Conservation (phyloP, 1,284 basidiomycete species). For the Ustilago hordei region DNA sequence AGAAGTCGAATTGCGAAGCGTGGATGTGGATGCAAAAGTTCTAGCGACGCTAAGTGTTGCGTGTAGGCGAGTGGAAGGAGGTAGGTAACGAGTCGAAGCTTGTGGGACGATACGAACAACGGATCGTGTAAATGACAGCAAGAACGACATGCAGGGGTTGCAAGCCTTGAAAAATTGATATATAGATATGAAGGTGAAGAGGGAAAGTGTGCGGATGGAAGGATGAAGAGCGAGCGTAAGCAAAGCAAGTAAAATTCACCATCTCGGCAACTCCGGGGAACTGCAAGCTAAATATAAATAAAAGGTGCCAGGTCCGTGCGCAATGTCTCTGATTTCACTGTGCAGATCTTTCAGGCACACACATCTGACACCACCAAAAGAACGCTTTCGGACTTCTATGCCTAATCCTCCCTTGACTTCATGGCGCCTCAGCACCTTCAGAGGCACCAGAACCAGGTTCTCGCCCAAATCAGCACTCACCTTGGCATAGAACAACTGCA, state of each 20-base stretch:
- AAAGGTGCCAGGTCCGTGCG: slow-evolving; percentile 16
- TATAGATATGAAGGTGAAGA: not conserved
- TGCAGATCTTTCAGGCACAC: slow-evolving; percentile 15
- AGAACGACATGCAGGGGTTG: slow-evolving; percentile 33
- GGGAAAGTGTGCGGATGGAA: not conserved
- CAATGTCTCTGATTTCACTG: slow-evolving; percentile 15
- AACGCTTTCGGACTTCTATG: not conserved
- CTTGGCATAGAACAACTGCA: slow-evolving; percentile 95
- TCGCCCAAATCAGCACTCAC: slow-evolving; percentile 85
- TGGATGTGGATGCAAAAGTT: slow-evolving; percentile 11
- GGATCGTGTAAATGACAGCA: slow-evolving; percentile 18
- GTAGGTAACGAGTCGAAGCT: slow-evolving; percentile 10
- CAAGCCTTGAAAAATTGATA: not conserved
- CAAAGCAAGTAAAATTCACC: slow-evolving; percentile 5
- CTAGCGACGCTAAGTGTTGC: not conserved
- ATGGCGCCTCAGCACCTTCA: slow-evolving; percentile 95
- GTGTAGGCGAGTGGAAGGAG: not conserved
- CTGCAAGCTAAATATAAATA: not conserved
- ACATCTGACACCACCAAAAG: not conserved
- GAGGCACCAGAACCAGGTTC: slow-evolving; percentile 93
- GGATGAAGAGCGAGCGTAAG: not conserved
- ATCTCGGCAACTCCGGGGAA: slow-evolving; percentile 1
- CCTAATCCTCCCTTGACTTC: slow-evolving; percentile 80
- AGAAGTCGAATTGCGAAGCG: not conserved
- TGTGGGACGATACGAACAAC: slow-evolving; percentile 17